These are phyloP conservation scores for Corymbia citriodora DNA, from an alignment of 441 rosid genomes.

Conservation along the genomic window DNA sequence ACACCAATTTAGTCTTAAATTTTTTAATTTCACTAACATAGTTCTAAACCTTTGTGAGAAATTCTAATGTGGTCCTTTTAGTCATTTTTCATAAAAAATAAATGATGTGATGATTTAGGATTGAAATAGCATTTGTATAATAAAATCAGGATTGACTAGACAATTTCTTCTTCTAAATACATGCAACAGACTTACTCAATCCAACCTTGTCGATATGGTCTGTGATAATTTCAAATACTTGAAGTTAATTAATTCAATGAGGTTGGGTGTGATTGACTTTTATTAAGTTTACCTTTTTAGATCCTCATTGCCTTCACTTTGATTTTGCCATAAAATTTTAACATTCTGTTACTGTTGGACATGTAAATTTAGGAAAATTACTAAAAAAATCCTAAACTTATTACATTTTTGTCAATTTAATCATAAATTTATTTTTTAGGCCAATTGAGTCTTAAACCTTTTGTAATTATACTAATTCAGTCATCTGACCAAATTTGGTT, in stretches of 20 bases:
- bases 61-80: too few relatives aligned
- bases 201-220: not conserved
- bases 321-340: not conserved
- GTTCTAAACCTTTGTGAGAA: not conserved
- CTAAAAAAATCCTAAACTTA: too few relatives aligned
- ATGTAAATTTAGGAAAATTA: not conserved
- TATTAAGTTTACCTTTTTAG: not conserved
- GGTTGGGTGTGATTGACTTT: not conserved
- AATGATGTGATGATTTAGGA: not conserved
- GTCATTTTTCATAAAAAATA: not conserved
- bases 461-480: too few relatives aligned
- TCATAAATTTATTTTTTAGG: too few relatives aligned
- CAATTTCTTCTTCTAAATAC: not conserved
- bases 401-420: too few relatives aligned
- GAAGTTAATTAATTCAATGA: not conserved
- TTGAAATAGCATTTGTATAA: fast-evolving
- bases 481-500: too few relatives aligned
- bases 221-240: not conserved
- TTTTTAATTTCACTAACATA: not conserved
- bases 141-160: fast-evolving
- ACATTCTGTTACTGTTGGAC: not conserved
- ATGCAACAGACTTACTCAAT: not conserved
- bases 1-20: too few relatives aligned
- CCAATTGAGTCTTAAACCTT: too few relatives aligned
- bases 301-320: not conserved